Base-by-base conservation (phyloP, 108 stramenopile genomes). In the Pseudonitzschia pungens region DNA sequence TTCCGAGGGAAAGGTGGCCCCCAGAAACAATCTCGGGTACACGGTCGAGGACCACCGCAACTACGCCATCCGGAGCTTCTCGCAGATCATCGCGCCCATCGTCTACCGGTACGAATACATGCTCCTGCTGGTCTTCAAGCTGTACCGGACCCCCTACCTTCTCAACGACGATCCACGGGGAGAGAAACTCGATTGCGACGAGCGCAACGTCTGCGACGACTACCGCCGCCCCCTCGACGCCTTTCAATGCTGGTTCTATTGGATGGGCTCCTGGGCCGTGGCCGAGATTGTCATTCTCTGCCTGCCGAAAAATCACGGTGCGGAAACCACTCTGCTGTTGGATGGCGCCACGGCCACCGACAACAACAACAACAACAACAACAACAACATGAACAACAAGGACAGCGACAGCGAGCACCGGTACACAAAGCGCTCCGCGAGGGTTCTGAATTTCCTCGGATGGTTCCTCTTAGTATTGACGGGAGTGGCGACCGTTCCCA, bases 101-200 rank as follows among this genome's bases (percentile, higher is more conserved):
- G 33, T 82, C 24, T 82, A 82, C 68, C 67, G 81, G 52, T 78
- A 78, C 70, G 78, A 56, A 56, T 83, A 80, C 56, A 0, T 64
- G 32, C 21, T 68, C 21, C 10, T 69, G 18, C 0, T 41, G 2
- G 43, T 76, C 5, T 76, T 70, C 33, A 20, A 50, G 18, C 3
- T 69, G 0, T 70, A 76, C 56, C 22, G 52, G 12, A 36, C 31
- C 2, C 75, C 75, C 20, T 42, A 36, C 40, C 0, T 31, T 0
- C 9, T 0, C 10, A 31, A 22, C 21, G 24, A 27, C 21, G 57
- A 58, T 27, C 24, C 18, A 16, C 9, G 21, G 8, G 65, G 22
- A 26, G 16, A 26, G 15, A 31, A 6, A 31, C 29, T 58, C 7
- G 36, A 42, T 11, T 72, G 71, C 60, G 20, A 58, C 54, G 21